Conservation (phyloP, 202 grass and related monocot species). For the Panicum virgatum region DNA sequence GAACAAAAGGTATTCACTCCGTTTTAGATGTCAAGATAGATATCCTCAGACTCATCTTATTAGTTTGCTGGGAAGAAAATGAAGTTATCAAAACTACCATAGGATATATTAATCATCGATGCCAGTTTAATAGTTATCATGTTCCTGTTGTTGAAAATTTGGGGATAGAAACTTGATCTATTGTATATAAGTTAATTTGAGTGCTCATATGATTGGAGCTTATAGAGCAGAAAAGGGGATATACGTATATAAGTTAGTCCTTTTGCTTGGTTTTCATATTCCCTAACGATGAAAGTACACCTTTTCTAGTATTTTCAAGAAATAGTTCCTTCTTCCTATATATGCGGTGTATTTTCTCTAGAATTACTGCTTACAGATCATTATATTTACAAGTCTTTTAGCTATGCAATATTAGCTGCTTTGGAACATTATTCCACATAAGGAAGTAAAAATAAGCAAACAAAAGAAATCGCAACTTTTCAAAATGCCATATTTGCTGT, state of each 20-base stretch:
- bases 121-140: background rate
- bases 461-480: background rate
- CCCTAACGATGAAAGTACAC: background rate
- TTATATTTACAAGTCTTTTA: background rate
- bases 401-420: background rate
- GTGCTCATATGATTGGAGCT: background rate
- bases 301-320: background rate
- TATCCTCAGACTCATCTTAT: background rate
- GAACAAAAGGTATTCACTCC: background rate
- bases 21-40: background rate
- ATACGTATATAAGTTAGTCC: background rate
- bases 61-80: background rate
- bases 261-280: background rate
- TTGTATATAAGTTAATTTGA: background rate
- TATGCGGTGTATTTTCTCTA: background rate
- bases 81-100: background rate
- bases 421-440: background rate
- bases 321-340: background rate
- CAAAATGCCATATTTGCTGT: background rate
- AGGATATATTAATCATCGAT: constrained; percentile 3
- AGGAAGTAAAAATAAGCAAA: background rate
- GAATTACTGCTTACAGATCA: background rate
- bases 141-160: background rate
- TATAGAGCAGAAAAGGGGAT: background rate
- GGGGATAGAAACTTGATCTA: background rate